Conservation (phyloP, 345 rosid genomes). For the Aegle marmelos region DNA sequence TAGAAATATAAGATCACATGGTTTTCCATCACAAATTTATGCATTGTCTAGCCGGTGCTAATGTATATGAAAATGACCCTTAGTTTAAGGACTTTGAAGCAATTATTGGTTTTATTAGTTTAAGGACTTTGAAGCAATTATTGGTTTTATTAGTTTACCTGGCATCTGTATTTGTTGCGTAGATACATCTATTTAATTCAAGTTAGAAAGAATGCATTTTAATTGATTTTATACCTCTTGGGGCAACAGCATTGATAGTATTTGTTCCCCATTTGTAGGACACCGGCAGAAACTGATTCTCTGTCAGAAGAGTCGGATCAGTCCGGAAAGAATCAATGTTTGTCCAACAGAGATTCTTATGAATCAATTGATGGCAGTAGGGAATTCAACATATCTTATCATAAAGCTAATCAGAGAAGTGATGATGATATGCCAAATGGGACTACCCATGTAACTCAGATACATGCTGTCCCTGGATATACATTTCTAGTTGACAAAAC, state of each 20-base stretch:
- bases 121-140: not conserved
- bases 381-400: conserved; percentile 71
- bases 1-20: not conserved
- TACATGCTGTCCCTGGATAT: conserved; percentile 45
- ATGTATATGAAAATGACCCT: not conserved
- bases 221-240: not conserved
- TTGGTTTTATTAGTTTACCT: not conserved
- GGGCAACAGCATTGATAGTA: conserved; percentile 19
- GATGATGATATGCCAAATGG: conserved; percentile 40
- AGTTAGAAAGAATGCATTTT: not conserved
- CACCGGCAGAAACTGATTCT: conserved; percentile 61
- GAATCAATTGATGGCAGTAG: conserved; percentile 52
- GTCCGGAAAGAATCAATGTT: conserved; percentile 46
- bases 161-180: not conserved
- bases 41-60: not conserved
- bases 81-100: not conserved
- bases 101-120: not conserved
- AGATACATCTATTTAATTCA: not conserved
- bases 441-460: conserved; percentile 43
- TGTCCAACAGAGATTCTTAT: conserved; percentile 53
- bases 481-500: conserved; percentile 56
- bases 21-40: not conserved
- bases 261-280: conserved; percentile 48
- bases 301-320: conserved; percentile 58
- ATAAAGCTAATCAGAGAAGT: conserved; percentile 47